These are phyloP conservation scores for Jaapia argillacea DNA, from an alignment of 768 basidiomycete species.

Conservation along the genomic window DNA sequence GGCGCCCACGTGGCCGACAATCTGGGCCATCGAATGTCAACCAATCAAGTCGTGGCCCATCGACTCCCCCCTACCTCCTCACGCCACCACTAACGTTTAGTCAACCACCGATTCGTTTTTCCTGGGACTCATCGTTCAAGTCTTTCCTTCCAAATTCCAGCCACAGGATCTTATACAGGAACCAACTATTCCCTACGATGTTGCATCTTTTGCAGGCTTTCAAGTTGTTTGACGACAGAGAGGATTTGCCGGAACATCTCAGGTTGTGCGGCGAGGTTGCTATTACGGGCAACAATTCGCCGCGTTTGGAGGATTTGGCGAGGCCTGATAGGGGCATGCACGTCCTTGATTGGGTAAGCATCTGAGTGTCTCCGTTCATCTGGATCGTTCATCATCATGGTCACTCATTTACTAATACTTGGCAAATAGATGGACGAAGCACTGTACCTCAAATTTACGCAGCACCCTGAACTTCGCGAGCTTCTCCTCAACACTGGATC, in stretches of 20 bases:
- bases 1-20: not conserved
- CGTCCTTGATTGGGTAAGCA: too few species aligned
- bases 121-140: constrained; percentile 7
- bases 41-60: too few species aligned
- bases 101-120: constrained; percentile 11
- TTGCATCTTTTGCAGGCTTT: constrained; percentile 70
- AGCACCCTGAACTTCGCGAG: constrained; percentile 49
- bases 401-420: too few species aligned
- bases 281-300: constrained; percentile 27
- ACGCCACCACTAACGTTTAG: too few species aligned
- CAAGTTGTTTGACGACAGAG: constrained; percentile 50
- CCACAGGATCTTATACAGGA: constrained; percentile 46
- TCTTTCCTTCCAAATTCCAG: constrained; percentile 65
- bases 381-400: too few species aligned
- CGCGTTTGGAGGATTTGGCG: constrained; percentile 21
- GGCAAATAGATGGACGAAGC: constrained; percentile 69
- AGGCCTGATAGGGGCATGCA: constrained; percentile 47
- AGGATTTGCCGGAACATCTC: constrained; percentile 45
- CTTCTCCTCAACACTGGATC: constrained; percentile 45
- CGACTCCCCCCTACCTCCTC: too few species aligned
- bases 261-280: constrained; percentile 29
- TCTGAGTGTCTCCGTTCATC: too few species aligned
- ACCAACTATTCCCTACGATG: constrained; percentile 54
- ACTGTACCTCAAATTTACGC: constrained; percentile 56
- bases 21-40: not conserved